Base-by-base conservation (phyloP, 257 asterid genomes). In the Gentiana dahurica region DNA sequence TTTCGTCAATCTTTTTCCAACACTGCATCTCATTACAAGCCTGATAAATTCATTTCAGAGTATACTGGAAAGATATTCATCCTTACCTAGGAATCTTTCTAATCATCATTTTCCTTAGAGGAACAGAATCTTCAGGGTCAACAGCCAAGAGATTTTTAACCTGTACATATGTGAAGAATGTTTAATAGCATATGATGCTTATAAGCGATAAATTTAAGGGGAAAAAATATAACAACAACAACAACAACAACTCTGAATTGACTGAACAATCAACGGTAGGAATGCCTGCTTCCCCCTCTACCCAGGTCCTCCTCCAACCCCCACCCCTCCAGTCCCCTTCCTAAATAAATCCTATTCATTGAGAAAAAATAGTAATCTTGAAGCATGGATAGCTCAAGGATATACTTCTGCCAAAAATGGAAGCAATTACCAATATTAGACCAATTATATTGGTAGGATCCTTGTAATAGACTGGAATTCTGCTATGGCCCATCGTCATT, bases 401-500 rank as follows among this genome's bases (percentile, higher is more conserved):
- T 38, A 13, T 13, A 32, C n/a, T 63, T 41, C 45, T 35, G 6
- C 36, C 24, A 62, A 47, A 34, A 55, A 41, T 51, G 48, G 63
- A 48, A 13, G 58, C 12, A 43, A 58, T 79, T 81, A 85, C 98
- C 94, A 92, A 73, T 61, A 92, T 83, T 72, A 85, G 86, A 66
- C 97, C 98, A 63, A 92, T 83, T 60, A 92, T 92, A 68, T 92
- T 85, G 35, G 84, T 77, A 13, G 94, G 86, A 53, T 76, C 77
- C 67, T 65, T 80, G 57, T 76, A 73, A 70, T 92, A 92, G 51
- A 92, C 79, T 6, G 98, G 98, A 60, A 92, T 91, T 77, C 98
- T 80, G 63, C 98, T 92, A 53, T 88, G 98, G 49, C 98, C 98
- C 85, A 75, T 83, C 35, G 97, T 70, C 97, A 92, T 92, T 71